A percentile compares a stretch with the other conserved stretches of the same genome.
Conservation (phyloP, 495 filamentous ascomycete species). For the Annulohypoxylon bovei region DNA sequence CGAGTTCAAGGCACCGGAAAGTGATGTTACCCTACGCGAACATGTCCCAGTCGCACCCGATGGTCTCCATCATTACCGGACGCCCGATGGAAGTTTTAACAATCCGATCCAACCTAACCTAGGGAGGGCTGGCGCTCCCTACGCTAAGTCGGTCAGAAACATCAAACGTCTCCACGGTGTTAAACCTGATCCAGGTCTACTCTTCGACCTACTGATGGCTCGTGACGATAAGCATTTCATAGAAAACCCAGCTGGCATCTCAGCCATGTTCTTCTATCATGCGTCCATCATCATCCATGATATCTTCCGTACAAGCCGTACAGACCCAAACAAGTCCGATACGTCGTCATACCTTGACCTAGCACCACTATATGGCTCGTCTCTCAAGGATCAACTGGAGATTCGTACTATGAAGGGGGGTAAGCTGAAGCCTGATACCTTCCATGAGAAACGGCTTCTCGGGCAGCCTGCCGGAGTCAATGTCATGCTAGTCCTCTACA, state of each 20-base stretch:
- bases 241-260: constrained; percentile 76
- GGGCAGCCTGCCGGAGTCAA: constrained; percentile 81
- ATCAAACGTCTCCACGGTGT: constrained; percentile 60
- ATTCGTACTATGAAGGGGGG: constrained; percentile 80
- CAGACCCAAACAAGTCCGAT: constrained; percentile 47
- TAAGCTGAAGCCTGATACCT: constrained; percentile 80
- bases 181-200: constrained; percentile 74
- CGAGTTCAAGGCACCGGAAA: constrained; percentile 46
- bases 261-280: constrained; percentile 84
- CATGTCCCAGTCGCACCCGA: constrained; percentile 46
- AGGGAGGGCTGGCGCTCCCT: constrained; percentile 66
- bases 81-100: constrained; percentile 77
- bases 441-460: constrained; percentile 73
- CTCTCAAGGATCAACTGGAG: constrained; percentile 69
- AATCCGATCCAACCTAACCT: constrained; percentile 69
- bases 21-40: constrained; percentile 51
- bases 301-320: constrained; percentile 55
- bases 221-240: constrained; percentile 65
- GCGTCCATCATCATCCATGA: constrained; percentile 87
- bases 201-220: constrained; percentile 79
- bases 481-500: constrained; percentile 72
- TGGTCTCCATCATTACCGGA: constrained; percentile 67
- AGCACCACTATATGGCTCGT: constrained; percentile 81
- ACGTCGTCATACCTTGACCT: constrained; percentile 86
- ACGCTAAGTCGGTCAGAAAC: constrained; percentile 72